These are phyloP conservation scores for Spatholobus suberectus DNA, from an alignment of 306 rosid species.

Conservation along the genomic window DNA sequence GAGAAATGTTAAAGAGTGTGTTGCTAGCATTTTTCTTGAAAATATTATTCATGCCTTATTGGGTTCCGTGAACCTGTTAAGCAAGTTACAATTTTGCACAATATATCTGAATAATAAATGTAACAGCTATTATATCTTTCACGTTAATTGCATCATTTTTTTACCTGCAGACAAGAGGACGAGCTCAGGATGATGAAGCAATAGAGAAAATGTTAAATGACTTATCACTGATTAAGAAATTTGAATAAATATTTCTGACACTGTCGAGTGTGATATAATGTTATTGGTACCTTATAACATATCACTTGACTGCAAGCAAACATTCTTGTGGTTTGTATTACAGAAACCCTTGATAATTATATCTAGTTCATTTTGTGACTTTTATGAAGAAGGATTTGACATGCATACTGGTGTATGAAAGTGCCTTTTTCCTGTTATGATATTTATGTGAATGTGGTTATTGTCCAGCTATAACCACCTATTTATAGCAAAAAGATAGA, in stretches of 20 bases:
- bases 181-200: slow-evolving; percentile 91
- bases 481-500: neutral
- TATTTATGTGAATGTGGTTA: neutral
- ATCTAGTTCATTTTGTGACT: neutral
- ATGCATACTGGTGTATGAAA: neutral
- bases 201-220: slow-evolving; percentile 95
- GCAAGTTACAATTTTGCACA: neutral
- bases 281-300: neutral
- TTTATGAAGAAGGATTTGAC: neutral
- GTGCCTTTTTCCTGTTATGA: neutral
- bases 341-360: neutral
- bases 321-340: slow-evolving; percentile 4
- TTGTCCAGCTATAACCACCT: neutral
- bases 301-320: slow-evolving; percentile 11
- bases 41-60: neutral
- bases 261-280: neutral
- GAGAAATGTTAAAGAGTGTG: too few species aligned
- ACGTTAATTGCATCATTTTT: neutral
- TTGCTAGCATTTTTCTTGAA: neutral
- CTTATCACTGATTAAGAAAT: slow-evolving; percentile 84
- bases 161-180: slow-evolving; percentile 80
- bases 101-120: neutral
- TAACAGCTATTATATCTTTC: neutral
- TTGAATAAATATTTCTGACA: slow-evolving; percentile 52
- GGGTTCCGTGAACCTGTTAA: slow-evolving; percentile 4